Evolutionary conservation across 176 grass and related monocot genomes (phyloP).

Genomic region (Cocos nucifera): DNA sequence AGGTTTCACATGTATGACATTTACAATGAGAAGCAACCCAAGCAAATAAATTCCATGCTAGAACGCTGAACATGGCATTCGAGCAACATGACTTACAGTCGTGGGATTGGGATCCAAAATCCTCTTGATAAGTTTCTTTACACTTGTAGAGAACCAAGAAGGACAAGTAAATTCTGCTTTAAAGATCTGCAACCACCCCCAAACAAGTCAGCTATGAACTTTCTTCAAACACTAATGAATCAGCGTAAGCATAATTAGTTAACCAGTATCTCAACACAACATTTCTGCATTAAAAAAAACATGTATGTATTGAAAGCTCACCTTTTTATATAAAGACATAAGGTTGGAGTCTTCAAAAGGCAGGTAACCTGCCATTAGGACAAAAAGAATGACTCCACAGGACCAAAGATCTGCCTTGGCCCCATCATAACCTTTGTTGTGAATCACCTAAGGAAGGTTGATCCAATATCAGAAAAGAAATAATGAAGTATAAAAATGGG

Average conservation of each 20-base stretch:
- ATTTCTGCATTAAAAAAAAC: no score
- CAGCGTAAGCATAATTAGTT: no score
- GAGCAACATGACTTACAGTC: slow-evolving; percentile 35
- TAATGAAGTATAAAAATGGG: no score
- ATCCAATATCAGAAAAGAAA: background rate
- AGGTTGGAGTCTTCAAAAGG: slow-evolving; percentile 95
- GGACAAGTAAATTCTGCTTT: slow-evolving; percentile 90
- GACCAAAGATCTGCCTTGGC: slow-evolving; percentile 96
- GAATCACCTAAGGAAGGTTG: slow-evolving; percentile 46
- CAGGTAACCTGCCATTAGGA: slow-evolving; percentile 87
- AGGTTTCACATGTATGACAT: no score
- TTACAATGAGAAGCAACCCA: no score
- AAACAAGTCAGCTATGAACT: background rate
- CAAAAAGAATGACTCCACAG: slow-evolving; percentile 95
- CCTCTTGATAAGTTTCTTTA: slow-evolving; percentile 88
- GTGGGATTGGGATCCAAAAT: slow-evolving; percentile 81
- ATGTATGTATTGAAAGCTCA: slow-evolving; percentile 2
- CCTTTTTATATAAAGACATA: slow-evolving; percentile 91
- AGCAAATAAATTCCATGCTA: no score
- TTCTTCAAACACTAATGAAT: background rate
- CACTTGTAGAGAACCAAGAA: slow-evolving; percentile 89
- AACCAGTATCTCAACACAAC: no score
- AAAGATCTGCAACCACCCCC: slow-evolving; percentile 49
- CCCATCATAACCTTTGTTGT: slow-evolving; percentile 97
- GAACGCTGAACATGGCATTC: no score